These are phyloP conservation scores for Entonaema liquescens DNA, from an alignment of 495 filamentous ascomycete genomes.

Conservation along the genomic window DNA sequence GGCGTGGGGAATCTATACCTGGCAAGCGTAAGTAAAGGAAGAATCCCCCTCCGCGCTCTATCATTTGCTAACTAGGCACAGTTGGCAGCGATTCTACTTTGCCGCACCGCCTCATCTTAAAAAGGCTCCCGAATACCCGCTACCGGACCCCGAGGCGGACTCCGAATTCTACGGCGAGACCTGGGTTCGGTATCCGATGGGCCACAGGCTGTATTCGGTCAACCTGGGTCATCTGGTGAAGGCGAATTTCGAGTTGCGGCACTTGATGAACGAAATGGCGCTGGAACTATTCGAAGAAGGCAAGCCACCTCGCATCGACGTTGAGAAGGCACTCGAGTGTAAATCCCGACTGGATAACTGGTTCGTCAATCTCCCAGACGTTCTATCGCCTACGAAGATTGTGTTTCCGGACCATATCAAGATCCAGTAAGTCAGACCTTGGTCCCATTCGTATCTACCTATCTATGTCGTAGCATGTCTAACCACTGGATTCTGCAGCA, in stretches of 20 bases:
- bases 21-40: slow-evolving; percentile 47
- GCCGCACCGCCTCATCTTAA: slow-evolving; percentile 36
- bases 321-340: slow-evolving; percentile 40
- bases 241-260: slow-evolving; percentile 49
- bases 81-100: slow-evolving; percentile 47
- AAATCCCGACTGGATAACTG: slow-evolving; percentile 44
- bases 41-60: no score
- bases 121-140: slow-evolving; percentile 38
- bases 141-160: slow-evolving; percentile 46
- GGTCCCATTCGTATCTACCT: not conserved
- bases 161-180: slow-evolving; percentile 51
- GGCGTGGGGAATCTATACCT: slow-evolving; percentile 50
- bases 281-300: slow-evolving; percentile 29
- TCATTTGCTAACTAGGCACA: slow-evolving; percentile 14
- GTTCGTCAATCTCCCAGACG: slow-evolving; percentile 46
- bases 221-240: slow-evolving; percentile 44
- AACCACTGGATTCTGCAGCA: slow-evolving; percentile 2
- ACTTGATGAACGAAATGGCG: slow-evolving; percentile 46
- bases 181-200: slow-evolving; percentile 49
- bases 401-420: slow-evolving; percentile 51
- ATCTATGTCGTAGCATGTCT: not conserved
- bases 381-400: slow-evolving; percentile 46
- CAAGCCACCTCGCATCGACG: slow-evolving; percentile 20
- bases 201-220: slow-evolving; percentile 33
- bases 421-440: slow-evolving; percentile 34